Evolutionary conservation across 495 filamentous ascomycete species (phyloP), one percentile per base, ranked within the genome.

Genomic region (Aspergillus affinis): DNA sequence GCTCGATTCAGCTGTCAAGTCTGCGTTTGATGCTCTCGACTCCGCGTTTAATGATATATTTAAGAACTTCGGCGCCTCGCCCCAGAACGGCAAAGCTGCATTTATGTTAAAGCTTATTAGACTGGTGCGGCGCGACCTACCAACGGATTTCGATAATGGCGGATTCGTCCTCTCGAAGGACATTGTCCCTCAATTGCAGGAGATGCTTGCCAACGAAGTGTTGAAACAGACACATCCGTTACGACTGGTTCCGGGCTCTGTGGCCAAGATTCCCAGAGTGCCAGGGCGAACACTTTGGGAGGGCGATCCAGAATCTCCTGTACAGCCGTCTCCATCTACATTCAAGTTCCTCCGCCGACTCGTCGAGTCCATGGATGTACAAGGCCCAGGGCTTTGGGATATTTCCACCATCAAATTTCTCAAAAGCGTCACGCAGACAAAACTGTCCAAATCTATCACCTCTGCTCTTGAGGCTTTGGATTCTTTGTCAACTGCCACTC

Each of bases 311-410:
- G 79, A 82, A 36, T 67, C 96, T 26, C 94, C 94, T 0, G 77
- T 86, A n/a, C 90, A 92, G 61, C 92, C 93, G 0, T 92, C 92
- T 1, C 86, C 90, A 0, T 79, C 81, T 27, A 82, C 86, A 3
- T 95, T 97, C 70, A 83, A 82, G 60, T 88, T 93, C 55, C 68
- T 97, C 47, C 83, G 86, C 29, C 82, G 79, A 32, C 65, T 97
- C 23, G 76, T 82, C 9, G 71, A 73, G 44, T 75, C 80, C 1
- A 95, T 98, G 92, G 81, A 81, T 41, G 73, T 77, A 13, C 76
- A 77, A 10, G 94, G 94, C 0, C 74, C 76, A 32, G 94, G 98
- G 65, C 70, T 98, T 9, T 98, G 94, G 94, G 93, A 87, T 57
- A 82, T 85, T 3, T 82, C 79, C 3, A 89, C 89, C 0, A 83